A percentile compares a stretch with the other conserved stretches of the same genome.
These are phyloP conservation scores for Neurospora sp. DNA, from an alignment of 495 filamentous ascomycete species.

Conservation along the genomic window DNA sequence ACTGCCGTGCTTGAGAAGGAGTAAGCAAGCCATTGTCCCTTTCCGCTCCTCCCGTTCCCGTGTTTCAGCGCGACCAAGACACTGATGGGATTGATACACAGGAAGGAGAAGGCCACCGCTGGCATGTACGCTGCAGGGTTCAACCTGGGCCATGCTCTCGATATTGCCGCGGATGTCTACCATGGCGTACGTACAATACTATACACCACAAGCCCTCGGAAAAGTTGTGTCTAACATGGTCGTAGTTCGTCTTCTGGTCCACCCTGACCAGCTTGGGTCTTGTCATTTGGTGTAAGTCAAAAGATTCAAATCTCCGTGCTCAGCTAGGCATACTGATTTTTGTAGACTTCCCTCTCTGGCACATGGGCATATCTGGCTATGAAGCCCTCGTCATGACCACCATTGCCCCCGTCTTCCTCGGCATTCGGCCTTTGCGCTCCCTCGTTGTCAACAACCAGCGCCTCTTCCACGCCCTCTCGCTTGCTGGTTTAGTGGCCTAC, in stretches of 20 bases:
- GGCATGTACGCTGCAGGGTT: slow-evolving; percentile 64
- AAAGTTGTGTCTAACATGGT: slow-evolving; percentile 3
- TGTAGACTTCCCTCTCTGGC: slow-evolving; percentile 93
- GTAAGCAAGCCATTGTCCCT: slow-evolving; percentile 36
- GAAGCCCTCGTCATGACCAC: slow-evolving; percentile 80
- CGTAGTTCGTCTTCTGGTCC: slow-evolving; percentile 91
- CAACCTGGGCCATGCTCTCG: slow-evolving; percentile 62
- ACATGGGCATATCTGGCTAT: slow-evolving; percentile 98
- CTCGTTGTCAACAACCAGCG: slow-evolving; percentile 59
- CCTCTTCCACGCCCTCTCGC: slow-evolving; percentile 60
- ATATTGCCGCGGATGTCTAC: slow-evolving; percentile 83
- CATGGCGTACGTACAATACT: slow-evolving; percentile 57
- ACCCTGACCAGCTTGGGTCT: slow-evolving; percentile 81
- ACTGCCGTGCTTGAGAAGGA: slow-evolving; percentile 82
- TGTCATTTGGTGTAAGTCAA: slow-evolving; percentile 78
- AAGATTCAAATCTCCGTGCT: not conserved
- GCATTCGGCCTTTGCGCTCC: slow-evolving; percentile 56
- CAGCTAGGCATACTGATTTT: slow-evolving; percentile 12
- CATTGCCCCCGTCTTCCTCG: slow-evolving; percentile 74
- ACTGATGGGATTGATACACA: slow-evolving; percentile 26
- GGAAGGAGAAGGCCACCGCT: slow-evolving; percentile 66
- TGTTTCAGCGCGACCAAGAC: not conserved
- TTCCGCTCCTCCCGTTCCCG: not conserved
- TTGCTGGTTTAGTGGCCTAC: slow-evolving; percentile 73
- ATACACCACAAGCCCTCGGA: not conserved